A percentile compares a stretch with the other conserved stretches of the same genome.
Conservation (phyloP, 768 basidiomycete species). For the Suillus spraguei region DNA sequence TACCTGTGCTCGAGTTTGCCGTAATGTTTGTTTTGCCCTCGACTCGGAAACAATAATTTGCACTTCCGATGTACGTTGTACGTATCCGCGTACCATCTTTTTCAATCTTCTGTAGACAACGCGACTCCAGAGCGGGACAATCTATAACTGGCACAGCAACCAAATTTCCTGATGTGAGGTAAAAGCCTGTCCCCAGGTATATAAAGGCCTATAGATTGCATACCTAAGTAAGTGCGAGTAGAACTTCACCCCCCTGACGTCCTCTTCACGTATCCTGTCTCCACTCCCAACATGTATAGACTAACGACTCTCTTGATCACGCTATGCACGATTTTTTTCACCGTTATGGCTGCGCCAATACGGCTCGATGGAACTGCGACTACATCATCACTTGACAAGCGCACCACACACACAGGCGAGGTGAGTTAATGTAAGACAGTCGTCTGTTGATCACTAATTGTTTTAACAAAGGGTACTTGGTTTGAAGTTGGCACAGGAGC, state of each 20-base stretch:
- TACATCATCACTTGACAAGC: slow-evolving; percentile 44
- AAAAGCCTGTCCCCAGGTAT: slow-evolving; percentile 27
- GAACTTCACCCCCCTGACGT: slow-evolving; percentile 4
- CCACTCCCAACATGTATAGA: slow-evolving; percentile 21
- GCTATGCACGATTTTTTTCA: slow-evolving; percentile 45
- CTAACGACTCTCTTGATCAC: slow-evolving; percentile 33
- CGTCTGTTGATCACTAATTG: not conserved
- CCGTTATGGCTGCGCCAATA: slow-evolving; percentile 43
- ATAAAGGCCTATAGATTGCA: slow-evolving; percentile 22
- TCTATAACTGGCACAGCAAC: slow-evolving; percentile 24
- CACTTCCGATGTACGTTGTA: slow-evolving; percentile 18
- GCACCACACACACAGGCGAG: slow-evolving; percentile 54
- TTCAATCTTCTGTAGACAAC: slow-evolving; percentile 26
- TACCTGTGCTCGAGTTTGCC: slow-evolving; percentile 12
- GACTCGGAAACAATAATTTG: slow-evolving; percentile 23
- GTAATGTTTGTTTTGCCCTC: slow-evolving; percentile 20
- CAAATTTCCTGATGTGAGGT: slow-evolving; percentile 31
- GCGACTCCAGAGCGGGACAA: slow-evolving; percentile 32
- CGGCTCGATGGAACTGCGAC: slow-evolving; percentile 25
- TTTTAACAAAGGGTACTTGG: slow-evolving; percentile 60
- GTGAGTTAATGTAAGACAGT: slow-evolving; percentile 41
- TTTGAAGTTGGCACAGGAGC: slow-evolving; percentile 63
- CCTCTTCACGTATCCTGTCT: slow-evolving; percentile 4
- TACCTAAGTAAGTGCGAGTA: not conserved
- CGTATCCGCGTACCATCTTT: slow-evolving; percentile 20